A percentile compares a stretch with the other conserved stretches of the same genome.
Evolutionary conservation across 805 yeast species (phyloP).

Genomic region (Candida palmyrensis): DNA sequence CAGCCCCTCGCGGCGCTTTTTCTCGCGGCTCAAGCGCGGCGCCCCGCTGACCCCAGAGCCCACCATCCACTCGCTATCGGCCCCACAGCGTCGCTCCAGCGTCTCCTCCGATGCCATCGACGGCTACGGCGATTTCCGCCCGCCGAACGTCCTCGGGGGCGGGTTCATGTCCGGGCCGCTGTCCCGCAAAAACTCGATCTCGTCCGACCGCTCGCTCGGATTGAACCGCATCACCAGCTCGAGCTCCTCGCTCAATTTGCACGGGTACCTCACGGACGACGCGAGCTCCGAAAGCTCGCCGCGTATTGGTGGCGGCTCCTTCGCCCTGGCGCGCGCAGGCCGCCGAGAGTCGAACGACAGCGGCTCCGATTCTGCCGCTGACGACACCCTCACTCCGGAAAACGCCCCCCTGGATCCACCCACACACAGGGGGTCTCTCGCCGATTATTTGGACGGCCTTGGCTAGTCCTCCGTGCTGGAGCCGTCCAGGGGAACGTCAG

Average conservation of each 20-base stretch:
- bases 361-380: too few relatives aligned
- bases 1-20: slow-evolving; percentile 36
- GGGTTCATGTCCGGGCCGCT: slow-evolving; percentile 5
- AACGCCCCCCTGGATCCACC: too few relatives aligned
- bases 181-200: slow-evolving; percentile 24
- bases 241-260: slow-evolving; percentile 35
- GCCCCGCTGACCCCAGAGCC: slow-evolving; percentile 10
- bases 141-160: slow-evolving; percentile 31
- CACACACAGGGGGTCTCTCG: too few relatives aligned
- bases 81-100: slow-evolving; percentile 11
- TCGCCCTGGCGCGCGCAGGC: too few relatives aligned
- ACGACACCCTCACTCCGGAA: too few relatives aligned
- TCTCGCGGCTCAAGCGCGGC: slow-evolving; percentile 21
- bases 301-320: too few relatives aligned
- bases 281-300: slow-evolving; percentile 7
- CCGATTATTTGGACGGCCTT: too few relatives aligned
- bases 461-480: too few relatives aligned
- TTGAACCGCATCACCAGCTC: slow-evolving; percentile 34
- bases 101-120: neutral
- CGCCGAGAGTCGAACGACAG: too few relatives aligned
- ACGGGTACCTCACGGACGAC: slow-evolving; percentile 38
- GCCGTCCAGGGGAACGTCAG: too few relatives aligned
- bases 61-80: slow-evolving; percentile 30
- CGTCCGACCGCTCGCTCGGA: slow-evolving; percentile 17
- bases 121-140: slow-evolving; percentile 22